A percentile compares a stretch with the other conserved stretches of the same genome.
Evolutionary conservation across 768 basidiomycete species (phyloP).

Genomic region (Rhodotorula kratochvilovae): DNA sequence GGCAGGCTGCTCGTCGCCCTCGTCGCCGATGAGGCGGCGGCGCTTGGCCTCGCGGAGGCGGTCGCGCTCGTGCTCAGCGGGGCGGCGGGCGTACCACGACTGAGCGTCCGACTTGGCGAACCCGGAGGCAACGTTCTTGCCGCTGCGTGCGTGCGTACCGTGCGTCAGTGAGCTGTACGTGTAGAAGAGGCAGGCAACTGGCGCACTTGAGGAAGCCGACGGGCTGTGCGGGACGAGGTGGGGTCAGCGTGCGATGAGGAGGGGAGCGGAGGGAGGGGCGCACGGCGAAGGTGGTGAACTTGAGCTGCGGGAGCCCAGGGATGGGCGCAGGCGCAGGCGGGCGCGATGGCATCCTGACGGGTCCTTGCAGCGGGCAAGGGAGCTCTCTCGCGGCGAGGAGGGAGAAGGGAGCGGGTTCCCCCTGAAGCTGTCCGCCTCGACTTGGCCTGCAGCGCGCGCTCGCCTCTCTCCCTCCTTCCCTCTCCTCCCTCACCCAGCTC

Average conservation of each 20-base stretch:
- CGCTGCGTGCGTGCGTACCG: conserved; percentile 3
- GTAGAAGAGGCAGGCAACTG: not conserved
- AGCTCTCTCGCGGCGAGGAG: not conserved
- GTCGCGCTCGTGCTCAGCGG: conserved; percentile 19
- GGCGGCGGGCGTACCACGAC: conserved; percentile 26
- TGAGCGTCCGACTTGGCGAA: conserved; percentile 35
- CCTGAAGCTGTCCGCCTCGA: no score
- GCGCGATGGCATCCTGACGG: not conserved
- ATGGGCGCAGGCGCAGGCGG: not conserved
- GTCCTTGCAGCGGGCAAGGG: not conserved
- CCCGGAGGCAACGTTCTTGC: conserved; percentile 39
- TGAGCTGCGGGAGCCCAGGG: conserved; percentile 1
- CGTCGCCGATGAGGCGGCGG: conserved; percentile 27
- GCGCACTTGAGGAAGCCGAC: conserved; percentile 38
- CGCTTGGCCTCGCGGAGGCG: conserved; percentile 28
- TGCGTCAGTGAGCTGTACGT: not conserved
- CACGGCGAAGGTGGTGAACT: conserved; percentile 25
- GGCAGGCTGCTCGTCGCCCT: conserved; percentile 11
- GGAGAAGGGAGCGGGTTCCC: no score
- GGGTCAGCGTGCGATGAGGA: conserved; percentile 8
- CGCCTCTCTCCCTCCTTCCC: not conserved
- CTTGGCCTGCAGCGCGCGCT: no score
- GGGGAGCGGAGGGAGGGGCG: not conserved
- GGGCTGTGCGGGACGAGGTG: conserved; percentile 11
- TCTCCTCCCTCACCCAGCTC: not conserved